These are phyloP conservation scores for Apiospora koreana DNA, from an alignment of 2,329 filamentous ascomycete species.

Conservation along the genomic window DNA sequence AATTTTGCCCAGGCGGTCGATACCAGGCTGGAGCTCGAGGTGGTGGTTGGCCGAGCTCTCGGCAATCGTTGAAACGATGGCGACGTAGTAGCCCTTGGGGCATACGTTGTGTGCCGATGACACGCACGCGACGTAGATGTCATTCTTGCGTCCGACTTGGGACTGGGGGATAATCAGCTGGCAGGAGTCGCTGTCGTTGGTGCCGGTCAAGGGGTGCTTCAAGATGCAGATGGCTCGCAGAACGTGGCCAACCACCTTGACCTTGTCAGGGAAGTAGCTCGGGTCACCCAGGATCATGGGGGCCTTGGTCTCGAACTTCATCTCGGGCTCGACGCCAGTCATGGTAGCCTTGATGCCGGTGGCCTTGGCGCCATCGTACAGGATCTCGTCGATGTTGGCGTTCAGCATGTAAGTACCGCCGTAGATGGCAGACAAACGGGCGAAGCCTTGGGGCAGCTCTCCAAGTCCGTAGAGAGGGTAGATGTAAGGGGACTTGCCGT, in stretches of 20 bases:
- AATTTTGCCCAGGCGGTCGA: conserved; percentile 88
- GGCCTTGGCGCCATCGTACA: conserved; percentile 84
- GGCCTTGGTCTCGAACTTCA: conserved; percentile 95
- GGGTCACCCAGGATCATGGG: conserved; percentile 96
- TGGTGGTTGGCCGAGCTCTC: conserved; percentile 93
- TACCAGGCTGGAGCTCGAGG: conserved; percentile 87
- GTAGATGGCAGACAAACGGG: conserved; percentile 95
- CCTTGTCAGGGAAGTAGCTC: conserved; percentile 92
- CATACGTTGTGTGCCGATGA: conserved; percentile 97
- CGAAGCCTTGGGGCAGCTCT: conserved; percentile 96
- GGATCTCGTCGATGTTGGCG: conserved; percentile 86
- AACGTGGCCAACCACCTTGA: conserved; percentile 83
- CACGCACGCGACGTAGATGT: conserved; percentile 96
- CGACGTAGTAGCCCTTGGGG: conserved; percentile 98
- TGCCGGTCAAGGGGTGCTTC: conserved; percentile 91
- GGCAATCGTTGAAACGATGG: conserved; percentile 96
- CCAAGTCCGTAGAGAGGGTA: conserved; percentile 97
- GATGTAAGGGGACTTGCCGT: conserved; percentile 99
- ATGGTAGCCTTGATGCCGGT: conserved; percentile 96
- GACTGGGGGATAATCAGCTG: conserved; percentile 98
- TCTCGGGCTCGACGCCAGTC: conserved; percentile 78
- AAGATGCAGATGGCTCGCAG: conserved; percentile 97
- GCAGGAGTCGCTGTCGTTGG: conserved; percentile 82
- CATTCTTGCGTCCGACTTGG: conserved; percentile 94
- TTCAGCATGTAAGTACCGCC: conserved; percentile 99